Evolutionary conservation across 768 basidiomycete genomes (phyloP).

Genomic region (Mycena venus): DNA sequence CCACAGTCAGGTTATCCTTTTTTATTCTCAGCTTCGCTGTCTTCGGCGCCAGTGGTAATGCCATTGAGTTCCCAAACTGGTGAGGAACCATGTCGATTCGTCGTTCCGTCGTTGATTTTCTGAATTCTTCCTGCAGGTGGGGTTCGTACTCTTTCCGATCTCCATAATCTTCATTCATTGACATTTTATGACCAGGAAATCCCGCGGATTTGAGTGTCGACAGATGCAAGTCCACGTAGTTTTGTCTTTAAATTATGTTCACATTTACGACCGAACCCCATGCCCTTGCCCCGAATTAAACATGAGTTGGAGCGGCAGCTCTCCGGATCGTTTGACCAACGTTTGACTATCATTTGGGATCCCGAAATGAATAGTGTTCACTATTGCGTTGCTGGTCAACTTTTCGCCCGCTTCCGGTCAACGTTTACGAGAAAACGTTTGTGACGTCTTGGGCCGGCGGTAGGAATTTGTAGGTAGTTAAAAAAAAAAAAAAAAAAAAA

Average conservation of each 20-base stretch:
- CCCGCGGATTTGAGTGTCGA: constrained; percentile 11
- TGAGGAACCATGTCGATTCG: constrained; percentile 31
- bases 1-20: constrained; percentile 57
- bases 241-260: not conserved
- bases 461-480: no score
- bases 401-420: no score
- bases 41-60: constrained; percentile 56
- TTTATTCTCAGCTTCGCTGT: constrained; percentile 59
- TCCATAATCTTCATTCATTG: not conserved
- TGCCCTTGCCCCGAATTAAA: no score
- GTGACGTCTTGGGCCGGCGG: no score
- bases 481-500: no score
- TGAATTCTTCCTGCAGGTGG: not conserved
- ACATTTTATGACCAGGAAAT: constrained; percentile 24
- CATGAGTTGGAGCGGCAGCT: no score
- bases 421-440: no score
- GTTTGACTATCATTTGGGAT: no score
- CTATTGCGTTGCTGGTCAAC: no score
- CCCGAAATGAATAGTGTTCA: no score
- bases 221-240: constrained; percentile 18
- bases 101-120: not conserved
- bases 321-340: no score
- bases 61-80: constrained; percentile 61
- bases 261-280: no score
- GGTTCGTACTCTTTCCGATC: constrained; percentile 2